Percentiles rank a stretch among this genome's conserved stretches.
Conservation (phyloP, 495 filamentous ascomycete species). For the Venustampulla echinocandica region DNA sequence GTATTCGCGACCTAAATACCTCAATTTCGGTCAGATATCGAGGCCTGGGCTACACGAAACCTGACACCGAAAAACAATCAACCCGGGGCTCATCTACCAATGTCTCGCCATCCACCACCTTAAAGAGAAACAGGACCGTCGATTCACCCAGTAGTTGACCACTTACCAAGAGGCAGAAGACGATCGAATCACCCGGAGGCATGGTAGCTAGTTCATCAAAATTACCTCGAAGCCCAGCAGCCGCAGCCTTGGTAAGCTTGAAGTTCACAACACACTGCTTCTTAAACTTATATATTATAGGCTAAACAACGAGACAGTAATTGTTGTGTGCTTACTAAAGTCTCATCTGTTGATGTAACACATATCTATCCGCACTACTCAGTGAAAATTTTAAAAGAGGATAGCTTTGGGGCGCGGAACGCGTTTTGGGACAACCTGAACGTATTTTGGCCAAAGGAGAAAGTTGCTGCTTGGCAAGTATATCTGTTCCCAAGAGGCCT, state of each 20-base stretch:
- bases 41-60: too few relatives aligned
- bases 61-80: too few relatives aligned
- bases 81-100: too few relatives aligned
- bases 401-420: constrained; percentile 11
- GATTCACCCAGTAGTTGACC: too few relatives aligned
- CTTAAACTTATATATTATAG: background rate
- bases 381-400: constrained; percentile 6
- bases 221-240: constrained; percentile 8
- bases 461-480: constrained; percentile 17
- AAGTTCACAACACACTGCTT: too few relatives aligned
- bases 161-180: constrained; percentile 11
- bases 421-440: constrained; percentile 13
- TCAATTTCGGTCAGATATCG: too few relatives aligned
- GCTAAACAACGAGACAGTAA: constrained; percentile 14
- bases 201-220: background rate
- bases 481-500: constrained; percentile 14
- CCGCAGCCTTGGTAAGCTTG: too few relatives aligned
- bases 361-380: constrained; percentile 16
- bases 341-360: constrained; percentile 5
- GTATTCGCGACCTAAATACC: too few relatives aligned
- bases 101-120: too few relatives aligned
- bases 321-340: constrained; percentile 13
- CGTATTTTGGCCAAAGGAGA: constrained; percentile 14
- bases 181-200: constrained; percentile 3
- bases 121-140: too few relatives aligned